A percentile compares a stretch with the other conserved stretches of the same genome.
Conservation (phyloP, 208 protist species). For the Acanthamoeba sp. region DNA sequence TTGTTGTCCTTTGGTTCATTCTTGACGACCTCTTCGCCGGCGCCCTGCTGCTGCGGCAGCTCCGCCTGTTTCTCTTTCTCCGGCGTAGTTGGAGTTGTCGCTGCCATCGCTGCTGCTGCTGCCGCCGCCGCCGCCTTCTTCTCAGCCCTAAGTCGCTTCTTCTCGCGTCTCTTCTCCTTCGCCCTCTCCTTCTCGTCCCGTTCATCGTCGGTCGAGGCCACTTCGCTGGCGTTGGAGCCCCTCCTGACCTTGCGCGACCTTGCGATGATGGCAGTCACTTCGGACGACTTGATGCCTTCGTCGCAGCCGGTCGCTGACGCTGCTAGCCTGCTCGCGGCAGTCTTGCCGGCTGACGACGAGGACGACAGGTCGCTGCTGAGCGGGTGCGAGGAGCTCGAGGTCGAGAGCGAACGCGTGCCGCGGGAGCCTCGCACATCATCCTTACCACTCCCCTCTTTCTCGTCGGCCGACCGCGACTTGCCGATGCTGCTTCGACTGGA, state of each 20-base stretch:
- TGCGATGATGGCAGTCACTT: not conserved
- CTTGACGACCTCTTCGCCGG: too few species aligned
- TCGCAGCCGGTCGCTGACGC: not conserved
- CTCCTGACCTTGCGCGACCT: too few species aligned
- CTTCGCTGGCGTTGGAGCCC: too few species aligned
- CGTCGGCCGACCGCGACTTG: not conserved
- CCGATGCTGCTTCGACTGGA: not conserved
- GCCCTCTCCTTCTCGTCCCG: not conserved
- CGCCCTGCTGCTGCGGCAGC: too few species aligned
- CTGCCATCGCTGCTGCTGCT: too few species aligned
- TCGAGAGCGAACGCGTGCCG: not conserved
- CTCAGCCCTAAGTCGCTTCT: too few species aligned
- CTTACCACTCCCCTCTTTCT: not conserved
- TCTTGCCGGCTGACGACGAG: not conserved
- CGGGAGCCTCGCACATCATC: not conserved
- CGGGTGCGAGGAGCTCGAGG: not conserved
- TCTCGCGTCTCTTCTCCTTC: not conserved
- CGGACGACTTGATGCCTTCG: not conserved
- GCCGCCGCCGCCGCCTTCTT: too few species aligned
- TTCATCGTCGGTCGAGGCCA: not conserved
- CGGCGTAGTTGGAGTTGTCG: not conserved
- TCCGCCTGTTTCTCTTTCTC: not conserved
- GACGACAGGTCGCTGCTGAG: not conserved
- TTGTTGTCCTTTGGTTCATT: constrained; percentile 18
- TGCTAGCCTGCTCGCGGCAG: not conserved